phyloP scores from a whole-genome alignment of 345 rosid species.

The Litchi chinensis region DNA sequence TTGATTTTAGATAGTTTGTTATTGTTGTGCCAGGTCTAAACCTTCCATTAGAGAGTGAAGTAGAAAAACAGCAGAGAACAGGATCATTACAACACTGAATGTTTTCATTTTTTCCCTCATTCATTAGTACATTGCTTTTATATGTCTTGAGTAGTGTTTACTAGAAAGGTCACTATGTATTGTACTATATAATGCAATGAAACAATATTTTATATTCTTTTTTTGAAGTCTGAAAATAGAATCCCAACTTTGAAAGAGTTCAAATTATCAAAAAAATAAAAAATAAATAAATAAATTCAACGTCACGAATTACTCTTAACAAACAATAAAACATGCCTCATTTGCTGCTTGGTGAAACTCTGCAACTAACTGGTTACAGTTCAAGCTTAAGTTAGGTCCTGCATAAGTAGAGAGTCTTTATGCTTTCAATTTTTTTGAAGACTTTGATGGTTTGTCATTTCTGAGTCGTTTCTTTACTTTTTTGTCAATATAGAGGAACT shows the following conservation, averaged over 20 bases:
- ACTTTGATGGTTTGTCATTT: constrained; percentile 25
- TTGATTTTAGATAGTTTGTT: constrained; percentile 20
- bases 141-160: constrained; percentile 14
- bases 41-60: constrained; percentile 30
- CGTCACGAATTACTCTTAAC: background rate
- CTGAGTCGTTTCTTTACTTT: constrained; percentile 46
- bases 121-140: background rate
- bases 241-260: background rate
- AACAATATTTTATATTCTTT: constrained; percentile 8
- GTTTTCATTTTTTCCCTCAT: background rate
- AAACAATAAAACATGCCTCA: background rate
- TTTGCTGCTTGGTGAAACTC: background rate
- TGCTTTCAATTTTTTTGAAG: constrained; percentile 37
- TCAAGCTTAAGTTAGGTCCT: constrained; percentile 13
- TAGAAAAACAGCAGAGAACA: constrained; percentile 29
- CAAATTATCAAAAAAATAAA: background rate
- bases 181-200: constrained; percentile 18
- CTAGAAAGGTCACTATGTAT: constrained; percentile 6
- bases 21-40: constrained; percentile 36
- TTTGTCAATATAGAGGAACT: constrained; percentile 48
- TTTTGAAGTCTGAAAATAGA: background rate
- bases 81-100: constrained; percentile 15
- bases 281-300: background rate
- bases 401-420: constrained; percentile 23
- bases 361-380: background rate